These are phyloP conservation scores for Barnettozyma pratensis DNA, from an alignment of 805 yeast species.

Conservation along the genomic window DNA sequence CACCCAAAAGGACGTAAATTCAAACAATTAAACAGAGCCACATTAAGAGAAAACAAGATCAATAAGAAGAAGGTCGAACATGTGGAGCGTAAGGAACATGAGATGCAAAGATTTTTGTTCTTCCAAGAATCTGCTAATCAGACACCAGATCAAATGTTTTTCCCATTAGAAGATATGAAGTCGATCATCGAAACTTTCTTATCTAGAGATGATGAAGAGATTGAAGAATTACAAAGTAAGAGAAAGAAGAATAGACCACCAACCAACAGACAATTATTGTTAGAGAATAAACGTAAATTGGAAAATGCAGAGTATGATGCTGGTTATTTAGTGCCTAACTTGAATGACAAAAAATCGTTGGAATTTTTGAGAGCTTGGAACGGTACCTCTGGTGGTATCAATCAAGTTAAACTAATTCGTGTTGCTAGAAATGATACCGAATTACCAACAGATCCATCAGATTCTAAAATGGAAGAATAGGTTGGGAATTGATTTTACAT, in stretches of 20 bases:
- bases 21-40: conserved; percentile 79
- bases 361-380: conserved; percentile 66
- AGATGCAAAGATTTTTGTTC: conserved; percentile 51
- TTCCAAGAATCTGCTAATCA: conserved; percentile 53
- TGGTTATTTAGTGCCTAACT: conserved; percentile 72
- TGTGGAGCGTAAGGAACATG: conserved; percentile 54
- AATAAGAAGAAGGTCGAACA: conserved; percentile 52
- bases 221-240: conserved; percentile 50
- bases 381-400: conserved; percentile 74
- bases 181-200: conserved; percentile 57
- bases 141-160: conserved; percentile 36
- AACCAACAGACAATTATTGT: conserved; percentile 57
- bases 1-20: conserved; percentile 91
- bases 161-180: conserved; percentile 54
- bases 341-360: conserved; percentile 57
- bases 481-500: no score
- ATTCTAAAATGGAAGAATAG: conserved; percentile 12
- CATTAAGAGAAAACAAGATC: conserved; percentile 73
- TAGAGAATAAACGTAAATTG: conserved; percentile 55
- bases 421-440: conserved; percentile 21
- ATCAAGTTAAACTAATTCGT: conserved; percentile 41
- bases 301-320: conserved; percentile 60
- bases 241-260: conserved; percentile 91
- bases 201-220: conserved; percentile 69
- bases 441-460: conserved; percentile 6